A percentile compares a stretch with the other conserved stretches of the same genome.
These are phyloP conservation scores for Enteropsectra breve DNA, from an alignment of 371 early-diverging fungal species.

Conservation along the genomic window DNA sequence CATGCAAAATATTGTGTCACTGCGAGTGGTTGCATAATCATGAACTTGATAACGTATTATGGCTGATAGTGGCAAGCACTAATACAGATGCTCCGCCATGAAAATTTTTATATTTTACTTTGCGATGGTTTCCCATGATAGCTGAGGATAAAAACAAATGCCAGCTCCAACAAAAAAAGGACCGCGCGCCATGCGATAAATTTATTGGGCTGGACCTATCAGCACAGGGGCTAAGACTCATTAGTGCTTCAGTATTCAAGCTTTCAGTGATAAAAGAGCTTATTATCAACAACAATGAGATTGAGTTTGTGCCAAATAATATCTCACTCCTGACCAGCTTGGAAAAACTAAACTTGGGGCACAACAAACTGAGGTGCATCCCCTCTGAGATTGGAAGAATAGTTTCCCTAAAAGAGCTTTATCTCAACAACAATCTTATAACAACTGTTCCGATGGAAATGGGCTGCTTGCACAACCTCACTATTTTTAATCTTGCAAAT, in stretches of 20 bases:
- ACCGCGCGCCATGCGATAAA: no score
- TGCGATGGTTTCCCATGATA: background rate
- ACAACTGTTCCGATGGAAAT: slow-evolving; percentile 76
- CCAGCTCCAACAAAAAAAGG: no score
- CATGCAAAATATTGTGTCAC: no score
- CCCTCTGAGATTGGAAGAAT: slow-evolving; percentile 82
- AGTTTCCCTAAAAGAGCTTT: slow-evolving; percentile 69
- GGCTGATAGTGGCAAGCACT: no score
- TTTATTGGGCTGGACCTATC: slow-evolving; percentile 55
- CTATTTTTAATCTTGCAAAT: slow-evolving; percentile 81
- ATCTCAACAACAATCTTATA: slow-evolving; percentile 81
- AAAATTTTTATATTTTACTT: no score
- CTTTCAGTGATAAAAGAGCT: slow-evolving; percentile 45
- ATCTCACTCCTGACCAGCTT: slow-evolving; percentile 51
- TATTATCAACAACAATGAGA: slow-evolving; percentile 47
- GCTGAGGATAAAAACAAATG: background rate
- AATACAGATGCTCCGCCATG: no score
- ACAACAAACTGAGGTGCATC: slow-evolving; percentile 72
- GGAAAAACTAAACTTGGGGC: slow-evolving; percentile 59
- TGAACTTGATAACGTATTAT: no score
- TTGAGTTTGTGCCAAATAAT: slow-evolving; percentile 53
- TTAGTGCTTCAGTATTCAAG: slow-evolving; percentile 48
- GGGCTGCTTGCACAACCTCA: slow-evolving; percentile 78
- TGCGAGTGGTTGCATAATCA: no score
- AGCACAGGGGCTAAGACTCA: slow-evolving; percentile 48